These are phyloP conservation scores for Chaetomium tenue DNA, from an alignment of 495 filamentous ascomycete genomes.

Conservation along the genomic window DNA sequence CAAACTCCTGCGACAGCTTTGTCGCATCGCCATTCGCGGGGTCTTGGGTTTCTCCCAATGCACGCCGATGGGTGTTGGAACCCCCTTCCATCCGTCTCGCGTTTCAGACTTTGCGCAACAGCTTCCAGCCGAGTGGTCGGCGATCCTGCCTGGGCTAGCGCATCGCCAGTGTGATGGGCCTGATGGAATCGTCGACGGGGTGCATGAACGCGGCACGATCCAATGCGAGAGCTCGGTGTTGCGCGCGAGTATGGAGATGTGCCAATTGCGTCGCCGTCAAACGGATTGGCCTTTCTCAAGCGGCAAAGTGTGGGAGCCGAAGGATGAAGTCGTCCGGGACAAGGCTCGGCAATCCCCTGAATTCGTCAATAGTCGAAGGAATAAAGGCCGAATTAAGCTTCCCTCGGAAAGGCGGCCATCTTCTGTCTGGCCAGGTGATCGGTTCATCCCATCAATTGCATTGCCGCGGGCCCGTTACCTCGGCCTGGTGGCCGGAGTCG, in stretches of 20 bases:
- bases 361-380: not conserved
- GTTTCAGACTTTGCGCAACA: conserved; percentile 34
- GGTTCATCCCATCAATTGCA: conserved; percentile 7
- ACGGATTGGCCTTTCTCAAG: too few species aligned
- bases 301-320: not conserved
- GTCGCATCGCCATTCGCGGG: conserved; percentile 15
- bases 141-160: conserved; percentile 15
- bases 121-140: conserved; percentile 24
- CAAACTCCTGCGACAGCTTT: conserved; percentile 3
- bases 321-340: not conserved
- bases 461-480: conserved; percentile 1
- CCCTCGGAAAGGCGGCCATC: not conserved
- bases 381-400: not conserved
- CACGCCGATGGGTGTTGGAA: conserved; percentile 15
- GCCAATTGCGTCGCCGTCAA: not conserved
- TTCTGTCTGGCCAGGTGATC: not conserved
- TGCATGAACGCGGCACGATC: conserved; percentile 32
- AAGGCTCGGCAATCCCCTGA: too few species aligned
- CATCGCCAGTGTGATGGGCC: conserved; percentile 18
- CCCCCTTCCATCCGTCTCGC: conserved; percentile 29
- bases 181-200: conserved; percentile 8
- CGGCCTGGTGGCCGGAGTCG: conserved; percentile 15
- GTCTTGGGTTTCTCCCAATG: not conserved
- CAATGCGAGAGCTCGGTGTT: conserved; percentile 28
- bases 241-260: conserved; percentile 27